A percentile compares a stretch with the other conserved stretches of the same genome.
These are phyloP conservation scores for Saturnispora ahearnii DNA, from an alignment of 805 yeast species.

Conservation along the genomic window DNA sequence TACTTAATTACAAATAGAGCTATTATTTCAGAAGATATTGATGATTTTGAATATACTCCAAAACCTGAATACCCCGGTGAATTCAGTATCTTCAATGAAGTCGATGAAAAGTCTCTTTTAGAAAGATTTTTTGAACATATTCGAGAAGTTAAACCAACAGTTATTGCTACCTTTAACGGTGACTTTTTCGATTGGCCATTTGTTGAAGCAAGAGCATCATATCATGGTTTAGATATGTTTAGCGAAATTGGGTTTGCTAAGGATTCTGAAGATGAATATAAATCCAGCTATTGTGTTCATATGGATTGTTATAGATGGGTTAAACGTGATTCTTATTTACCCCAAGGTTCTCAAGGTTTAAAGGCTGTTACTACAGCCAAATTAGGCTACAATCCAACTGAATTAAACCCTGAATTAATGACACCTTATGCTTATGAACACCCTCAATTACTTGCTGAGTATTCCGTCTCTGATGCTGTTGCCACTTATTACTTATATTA, in stretches of 20 bases:
- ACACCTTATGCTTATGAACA: slow-evolving; percentile 93
- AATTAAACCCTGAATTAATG: slow-evolving; percentile 95
- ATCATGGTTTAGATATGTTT: slow-evolving; percentile 80
- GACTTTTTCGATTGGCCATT: slow-evolving; percentile 99
- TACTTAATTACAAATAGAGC: slow-evolving; percentile 89
- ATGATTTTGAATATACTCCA: slow-evolving; percentile 96
- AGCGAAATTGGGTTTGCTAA: slow-evolving; percentile 90
- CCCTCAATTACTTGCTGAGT: slow-evolving; percentile 89
- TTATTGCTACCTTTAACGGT: slow-evolving; percentile 97
- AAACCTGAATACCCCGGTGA: slow-evolving; percentile 90
- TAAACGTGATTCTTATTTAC: slow-evolving; percentile 91
- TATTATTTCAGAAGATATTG: slow-evolving; percentile 88
- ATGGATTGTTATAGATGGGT: slow-evolving; percentile 99
- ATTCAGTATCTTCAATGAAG: slow-evolving; percentile 85
- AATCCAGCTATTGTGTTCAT: slow-evolving; percentile 85
- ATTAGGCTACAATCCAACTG: slow-evolving; percentile 92
- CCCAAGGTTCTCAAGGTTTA: slow-evolving; percentile 97
- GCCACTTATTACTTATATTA: slow-evolving; percentile 94
- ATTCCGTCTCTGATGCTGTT: slow-evolving; percentile 98
- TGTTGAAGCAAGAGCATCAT: slow-evolving; percentile 77
- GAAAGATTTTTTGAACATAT: slow-evolving; percentile 82
- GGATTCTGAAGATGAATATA: slow-evolving; percentile 86
- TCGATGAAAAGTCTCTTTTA: slow-evolving; percentile 68
- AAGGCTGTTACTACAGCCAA: slow-evolving; percentile 96
- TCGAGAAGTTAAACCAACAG: slow-evolving; percentile 82